Evolutionary conservation across 768 basidiomycete genomes (phyloP).

Genomic region (Termitomyces sp.): DNA sequence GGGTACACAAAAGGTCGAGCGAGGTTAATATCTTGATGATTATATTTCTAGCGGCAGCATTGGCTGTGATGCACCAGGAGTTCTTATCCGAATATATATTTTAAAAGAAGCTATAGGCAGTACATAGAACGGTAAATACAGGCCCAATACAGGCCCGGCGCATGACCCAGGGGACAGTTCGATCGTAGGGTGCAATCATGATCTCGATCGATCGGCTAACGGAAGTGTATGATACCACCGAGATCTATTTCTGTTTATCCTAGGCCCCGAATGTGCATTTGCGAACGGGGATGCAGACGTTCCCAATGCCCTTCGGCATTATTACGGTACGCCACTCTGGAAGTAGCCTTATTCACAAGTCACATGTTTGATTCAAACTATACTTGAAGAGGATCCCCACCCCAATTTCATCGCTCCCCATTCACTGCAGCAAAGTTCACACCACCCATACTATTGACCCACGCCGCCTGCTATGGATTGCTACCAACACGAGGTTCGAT

Average conservation of each 20-base stretch:
- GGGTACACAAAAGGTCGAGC: slow-evolving; percentile 21
- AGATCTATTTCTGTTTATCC: background rate
- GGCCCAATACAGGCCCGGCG: background rate
- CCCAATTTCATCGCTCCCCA: too few species aligned
- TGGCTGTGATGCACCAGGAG: slow-evolving; percentile 6
- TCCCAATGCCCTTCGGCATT: background rate
- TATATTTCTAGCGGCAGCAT: slow-evolving; percentile 2
- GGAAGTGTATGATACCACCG: slow-evolving; percentile 2
- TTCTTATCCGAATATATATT: background rate
- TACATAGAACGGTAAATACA: background rate
- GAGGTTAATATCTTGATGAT: slow-evolving; percentile 15
- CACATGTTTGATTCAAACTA: slow-evolving; percentile 5
- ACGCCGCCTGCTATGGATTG: background rate
- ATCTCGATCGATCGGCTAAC: slow-evolving; percentile 12
- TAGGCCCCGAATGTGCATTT: background rate
- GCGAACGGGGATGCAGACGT: background rate
- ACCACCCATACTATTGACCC: background rate
- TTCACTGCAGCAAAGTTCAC: background rate
- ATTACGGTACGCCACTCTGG: background rate
- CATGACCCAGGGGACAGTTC: too few species aligned
- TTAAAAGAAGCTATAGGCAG: background rate
- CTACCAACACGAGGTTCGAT: background rate
- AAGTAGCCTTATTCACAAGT: background rate
- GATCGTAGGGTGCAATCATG: background rate
- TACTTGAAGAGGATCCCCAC: slow-evolving; percentile 8